Base-by-base conservation (phyloP, 441 rosid species). In the Capsella rubella region DNA sequence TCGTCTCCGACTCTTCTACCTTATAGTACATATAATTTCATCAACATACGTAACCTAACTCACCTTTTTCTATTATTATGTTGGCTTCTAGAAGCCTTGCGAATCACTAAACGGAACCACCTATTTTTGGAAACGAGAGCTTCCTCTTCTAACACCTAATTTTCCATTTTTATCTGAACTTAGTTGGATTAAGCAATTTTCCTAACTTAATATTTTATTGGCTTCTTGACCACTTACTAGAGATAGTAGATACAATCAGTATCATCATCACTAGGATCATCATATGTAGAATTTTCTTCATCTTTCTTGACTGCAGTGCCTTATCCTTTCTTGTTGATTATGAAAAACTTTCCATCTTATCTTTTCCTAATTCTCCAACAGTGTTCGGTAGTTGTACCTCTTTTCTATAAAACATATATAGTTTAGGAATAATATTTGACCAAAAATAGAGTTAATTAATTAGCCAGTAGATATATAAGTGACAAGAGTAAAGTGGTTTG, bases 21-120 rank as follows among this genome's bases (percentile, higher is more conserved):
- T 37, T 21, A 21, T 21, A 21, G 25, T 21, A 21, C 25, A 11
- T 6, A 59, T 10, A 37, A 37, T 2, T 54, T 54, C 21, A 58
- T 35, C 3, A 10, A 27, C 25, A 15, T 8, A 58, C 64, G 64
- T 11, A 16, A 18, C 31, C 29, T 58, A 58, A 18, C 28, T 58
- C 31, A 16, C 46, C 4, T 29, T 3, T 29, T 29, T 4, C 5
- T 29, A 1, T 31, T 31, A 0, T 0, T 31, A 18, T 34, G 37
- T 59, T 40, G 46, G 47, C 14, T 37, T 59, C 64, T 37, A 59
- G 64, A 59, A 59, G 64, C 64, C 1, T 59, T 59, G n/a, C 34
- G n/a, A 59, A 59, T 18, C 47, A 6, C 8, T 57, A 54, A 3
- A 15, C 25, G 42, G 14, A 32, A 56, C 4, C 14, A 39, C 12